Base-by-base conservation (phyloP, 2,329 filamentous ascomycete species). In the Magnaporthiopsis rhizophila region DNA sequence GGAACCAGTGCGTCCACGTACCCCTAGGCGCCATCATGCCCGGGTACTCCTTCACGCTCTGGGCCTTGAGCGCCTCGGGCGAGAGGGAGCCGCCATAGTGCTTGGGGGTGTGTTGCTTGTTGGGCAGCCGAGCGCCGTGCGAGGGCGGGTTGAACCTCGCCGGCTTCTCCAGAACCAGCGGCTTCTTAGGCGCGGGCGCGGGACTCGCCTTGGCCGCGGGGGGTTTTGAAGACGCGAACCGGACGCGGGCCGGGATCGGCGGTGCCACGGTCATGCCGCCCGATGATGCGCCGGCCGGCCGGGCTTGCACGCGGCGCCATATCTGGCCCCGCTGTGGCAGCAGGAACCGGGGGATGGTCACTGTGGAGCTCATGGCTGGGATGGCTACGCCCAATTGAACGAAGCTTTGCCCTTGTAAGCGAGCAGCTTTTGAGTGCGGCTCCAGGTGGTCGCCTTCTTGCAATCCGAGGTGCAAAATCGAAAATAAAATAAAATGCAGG, bases 101-200 rank as follows among this genome's bases (percentile, higher is more conserved):
- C 70, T 83, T 72, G 28, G 63, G 62, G n/a, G 36, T 30, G 38
- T 53, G n/a, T 76, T 73, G 74, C 68, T 83, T 81, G 64, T 84
- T 82, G 6, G 83, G 80, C 38, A 92, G 83, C 8, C 89, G 83
- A 28, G 89, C 80, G 15, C 90, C 89, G 75, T 98, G 95, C 0
- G 94, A 98, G 0, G 95, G 95, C 2, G 95, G 94, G 61, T 91
- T 91, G 82, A 97, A 98, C 74, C 89, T 90, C 71, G 90, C 84
- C 30, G 94, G 94, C 76, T 97, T 92, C 71, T 91, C 91, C 68
- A 99, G 87, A 6, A 92, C 84, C 67, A 88, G 83, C 50, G 86
- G 84, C 72, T 89, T 89, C 62, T 70, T 65, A 61, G 66, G 61
- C 68, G 73, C 58, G 75, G 68, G 77, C 66, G 59, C 71, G 70